Evolutionary conservation across 306 rosid genomes (phyloP).

Genomic region (Gleditsia sinensis): DNA sequence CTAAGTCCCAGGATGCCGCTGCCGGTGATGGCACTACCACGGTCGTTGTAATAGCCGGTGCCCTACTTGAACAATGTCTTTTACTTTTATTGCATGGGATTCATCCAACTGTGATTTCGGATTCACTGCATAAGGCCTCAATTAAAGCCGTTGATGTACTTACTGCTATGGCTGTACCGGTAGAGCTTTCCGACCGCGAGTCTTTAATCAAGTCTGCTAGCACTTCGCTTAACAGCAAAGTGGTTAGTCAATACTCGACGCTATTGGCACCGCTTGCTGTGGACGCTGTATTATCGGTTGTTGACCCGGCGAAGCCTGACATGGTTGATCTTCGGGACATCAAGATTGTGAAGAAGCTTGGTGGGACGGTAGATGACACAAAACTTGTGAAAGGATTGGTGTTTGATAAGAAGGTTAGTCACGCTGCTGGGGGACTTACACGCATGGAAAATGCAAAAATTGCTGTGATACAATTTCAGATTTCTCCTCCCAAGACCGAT

Average conservation of each 20-base stretch:
- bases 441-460: conserved; percentile 92
- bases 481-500: conserved; percentile 91
- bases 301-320: conserved; percentile 68
- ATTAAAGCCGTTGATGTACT: conserved; percentile 78
- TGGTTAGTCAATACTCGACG: conserved; percentile 90
- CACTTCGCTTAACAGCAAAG: conserved; percentile 94
- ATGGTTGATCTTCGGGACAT: conserved; percentile 85
- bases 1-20: conserved; percentile 91
- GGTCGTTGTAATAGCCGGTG: conserved; percentile 89
- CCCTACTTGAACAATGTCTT: conserved; percentile 71
- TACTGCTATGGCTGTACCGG: conserved; percentile 94
- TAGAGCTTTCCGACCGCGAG: conserved; percentile 86
- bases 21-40: conserved; percentile 98
- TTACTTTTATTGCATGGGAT: conserved; percentile 78
- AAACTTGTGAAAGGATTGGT: conserved; percentile 79
- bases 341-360: conserved; percentile 94
- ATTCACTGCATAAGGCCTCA: conserved; percentile 79
- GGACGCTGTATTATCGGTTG: conserved; percentile 80
- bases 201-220: conserved; percentile 82
- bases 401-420: conserved; percentile 93
- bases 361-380: conserved; percentile 90
- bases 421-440: conserved; percentile 94
- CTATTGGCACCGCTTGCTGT: conserved; percentile 94
- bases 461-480: conserved; percentile 97
- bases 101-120: conserved; percentile 88